These are phyloP conservation scores for Artemisia argyi DNA, from an alignment of 129 eudicot species.

Conservation along the genomic window DNA sequence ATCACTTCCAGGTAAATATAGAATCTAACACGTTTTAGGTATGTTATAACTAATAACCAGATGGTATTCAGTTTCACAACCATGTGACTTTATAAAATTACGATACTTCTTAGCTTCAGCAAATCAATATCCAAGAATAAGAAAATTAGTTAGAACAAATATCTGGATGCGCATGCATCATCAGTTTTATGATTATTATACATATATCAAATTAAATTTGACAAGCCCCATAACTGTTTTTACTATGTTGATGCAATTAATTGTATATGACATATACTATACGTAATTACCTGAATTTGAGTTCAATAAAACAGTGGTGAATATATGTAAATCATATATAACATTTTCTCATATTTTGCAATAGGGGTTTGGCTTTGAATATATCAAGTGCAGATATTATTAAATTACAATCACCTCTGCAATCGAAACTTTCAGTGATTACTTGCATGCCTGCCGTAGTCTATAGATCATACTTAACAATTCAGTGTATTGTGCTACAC, in stretches of 20 bases:
- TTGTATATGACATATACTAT: no score
- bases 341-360: no score
- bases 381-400: no score
- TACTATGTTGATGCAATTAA: not conserved
- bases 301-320: no score
- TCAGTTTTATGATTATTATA: not conserved
- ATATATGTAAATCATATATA: no score
- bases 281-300: no score
- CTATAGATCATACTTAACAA: no score
- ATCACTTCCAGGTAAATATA: slow-evolving; percentile 4
- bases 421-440: no score
- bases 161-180: not conserved
- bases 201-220: not conserved
- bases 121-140: not conserved
- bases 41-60: not conserved
- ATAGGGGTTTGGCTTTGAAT: no score
- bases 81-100: not conserved
- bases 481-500: no score
- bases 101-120: slow-evolving; percentile 1
- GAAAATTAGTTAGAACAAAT: not conserved
- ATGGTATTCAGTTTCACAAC: not conserved
- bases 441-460: no score
- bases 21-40: not conserved
- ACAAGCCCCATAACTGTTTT: not conserved
- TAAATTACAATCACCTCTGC: no score